Base-by-base conservation (phyloP, 1,139 yeast genomes). In the Candida frijolesensis region DNA sequence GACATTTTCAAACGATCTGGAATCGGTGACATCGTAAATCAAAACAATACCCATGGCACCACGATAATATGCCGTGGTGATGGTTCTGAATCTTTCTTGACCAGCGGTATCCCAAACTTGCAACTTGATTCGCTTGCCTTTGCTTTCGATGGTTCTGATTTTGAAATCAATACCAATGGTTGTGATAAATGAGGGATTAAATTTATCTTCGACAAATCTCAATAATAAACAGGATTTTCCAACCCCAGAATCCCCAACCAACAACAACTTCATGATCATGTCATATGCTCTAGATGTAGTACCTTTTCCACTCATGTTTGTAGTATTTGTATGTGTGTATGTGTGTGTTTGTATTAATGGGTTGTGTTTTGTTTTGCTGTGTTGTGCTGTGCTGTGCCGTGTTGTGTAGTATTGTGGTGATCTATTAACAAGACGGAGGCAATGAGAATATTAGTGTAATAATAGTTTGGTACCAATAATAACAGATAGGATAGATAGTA, bases 81-180 rank as follows among this genome's bases (percentile, higher is more conserved):
- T 94, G 49, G 99, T 94, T 77, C 97, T 85, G 79, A 94, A 94
- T 62, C 99, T 82, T 71, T 94, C 99, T 74, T 94, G 99, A 27
- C 99, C 99, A 6, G 99, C 99, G 38, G 99, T 94, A 70, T 94
- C 99, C 99, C 99, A 94, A 42, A 94, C 91, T 71, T 94, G 99
- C 65, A 94, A 81, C 74, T 94, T 94, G 71, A 95, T 89, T 61
- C 87, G 86, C 71, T 89, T 89, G 53, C 96, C 96, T 59, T 92
- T 94, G 60, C 94, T 82, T 62, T 92, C 97, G 59, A 92, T 91
- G 40, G 98, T 92, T 71, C 97, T 87, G 68, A 95, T 92, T 76
- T 95, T 94, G 80, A 94, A 94, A 71, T 94, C 99, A 66, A 94
- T 94, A 51, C 99, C 99, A 64, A 94, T 94, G 48, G 99, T 94